phyloP scores from a whole-genome alignment of 1,284 basidiomycete genomes.

The Hortiboletus rubellus region DNA sequence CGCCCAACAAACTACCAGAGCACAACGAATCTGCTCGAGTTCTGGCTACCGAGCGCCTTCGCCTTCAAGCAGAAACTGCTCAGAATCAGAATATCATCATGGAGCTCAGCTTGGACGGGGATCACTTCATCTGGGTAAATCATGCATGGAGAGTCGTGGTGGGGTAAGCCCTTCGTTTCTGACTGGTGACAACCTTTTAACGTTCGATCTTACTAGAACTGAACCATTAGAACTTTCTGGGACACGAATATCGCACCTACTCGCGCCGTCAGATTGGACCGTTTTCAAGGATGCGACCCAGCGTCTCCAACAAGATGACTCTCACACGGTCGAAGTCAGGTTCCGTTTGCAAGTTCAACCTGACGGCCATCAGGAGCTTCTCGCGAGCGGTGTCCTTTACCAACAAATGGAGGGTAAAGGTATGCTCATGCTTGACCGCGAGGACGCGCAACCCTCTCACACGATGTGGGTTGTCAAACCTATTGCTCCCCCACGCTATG shows the following conservation, averaged over 20 bases:
- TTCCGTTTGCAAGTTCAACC: slow-evolving; percentile 83
- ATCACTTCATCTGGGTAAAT: slow-evolving; percentile 92
- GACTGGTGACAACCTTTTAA: slow-evolving; percentile 12
- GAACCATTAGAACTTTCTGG: slow-evolving; percentile 84
- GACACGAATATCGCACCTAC: slow-evolving; percentile 77
- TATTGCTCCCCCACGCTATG: slow-evolving; percentile 65
- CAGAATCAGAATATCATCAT: slow-evolving; percentile 95
- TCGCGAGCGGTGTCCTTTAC: slow-evolving; percentile 55
- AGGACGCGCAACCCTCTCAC: slow-evolving; percentile 85
- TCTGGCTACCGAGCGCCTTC: slow-evolving; percentile 80
- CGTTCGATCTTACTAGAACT: slow-evolving; percentile 48
- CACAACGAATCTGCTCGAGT: slow-evolving; percentile 71
- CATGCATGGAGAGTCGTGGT: slow-evolving; percentile 92
- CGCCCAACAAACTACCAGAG: slow-evolving; percentile 49
- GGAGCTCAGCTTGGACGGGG: slow-evolving; percentile 92
- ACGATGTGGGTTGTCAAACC: slow-evolving; percentile 99
- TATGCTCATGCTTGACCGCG: slow-evolving; percentile 96
- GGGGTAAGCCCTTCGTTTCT: slow-evolving; percentile 60
- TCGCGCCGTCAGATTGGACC: slow-evolving; percentile 81
- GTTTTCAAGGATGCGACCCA: slow-evolving; percentile 90
- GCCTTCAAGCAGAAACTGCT: slow-evolving; percentile 86
- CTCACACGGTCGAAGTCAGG: slow-evolving; percentile 90
- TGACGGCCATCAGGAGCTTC: slow-evolving; percentile 54
- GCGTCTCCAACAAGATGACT: slow-evolving; percentile 86
- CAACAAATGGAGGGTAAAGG: slow-evolving; percentile 97